Evolutionary conservation across 192 early-diverging fungal genomes (phyloP).

Genomic region (Podila epigama): DNA sequence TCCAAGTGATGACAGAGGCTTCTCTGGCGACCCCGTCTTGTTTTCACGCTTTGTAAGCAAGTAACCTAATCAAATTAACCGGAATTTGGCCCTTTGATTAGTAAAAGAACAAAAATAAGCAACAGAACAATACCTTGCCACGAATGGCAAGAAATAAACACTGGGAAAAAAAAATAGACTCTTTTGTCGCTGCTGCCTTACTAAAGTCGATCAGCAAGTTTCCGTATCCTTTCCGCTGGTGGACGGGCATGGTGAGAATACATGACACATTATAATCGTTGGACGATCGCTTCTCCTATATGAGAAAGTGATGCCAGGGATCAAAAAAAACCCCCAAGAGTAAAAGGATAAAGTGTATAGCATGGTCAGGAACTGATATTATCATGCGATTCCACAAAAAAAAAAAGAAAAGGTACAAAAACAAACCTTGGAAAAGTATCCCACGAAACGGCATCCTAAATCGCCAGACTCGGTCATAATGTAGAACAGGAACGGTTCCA

Average conservation of each 20-base stretch:
- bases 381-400: neutral
- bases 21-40: conserved; percentile 87
- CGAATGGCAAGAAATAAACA: no score
- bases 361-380: no score
- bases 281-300: conserved; percentile 82
- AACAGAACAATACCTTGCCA: no score
- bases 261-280: conserved; percentile 93
- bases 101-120: neutral
- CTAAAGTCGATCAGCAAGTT: conserved; percentile 93
- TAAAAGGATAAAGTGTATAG: no score
- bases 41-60: conserved; percentile 79
- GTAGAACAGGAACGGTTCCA: conserved; percentile 98
- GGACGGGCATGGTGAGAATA: conserved; percentile 87
- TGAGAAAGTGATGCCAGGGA: neutral
- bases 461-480: conserved; percentile 87
- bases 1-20: conserved; percentile 90
- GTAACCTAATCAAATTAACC: conserved; percentile 63
- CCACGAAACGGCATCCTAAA: conserved; percentile 87
- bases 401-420: neutral
- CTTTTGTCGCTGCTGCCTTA: conserved; percentile 35
- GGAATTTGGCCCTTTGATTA: neutral
- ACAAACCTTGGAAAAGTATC: conserved; percentile 92
- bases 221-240: conserved; percentile 93
- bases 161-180: neutral
- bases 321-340: neutral